Base-by-base conservation (phyloP, 1,139 yeast species). In the Blastobotrys arbuscula region DNA sequence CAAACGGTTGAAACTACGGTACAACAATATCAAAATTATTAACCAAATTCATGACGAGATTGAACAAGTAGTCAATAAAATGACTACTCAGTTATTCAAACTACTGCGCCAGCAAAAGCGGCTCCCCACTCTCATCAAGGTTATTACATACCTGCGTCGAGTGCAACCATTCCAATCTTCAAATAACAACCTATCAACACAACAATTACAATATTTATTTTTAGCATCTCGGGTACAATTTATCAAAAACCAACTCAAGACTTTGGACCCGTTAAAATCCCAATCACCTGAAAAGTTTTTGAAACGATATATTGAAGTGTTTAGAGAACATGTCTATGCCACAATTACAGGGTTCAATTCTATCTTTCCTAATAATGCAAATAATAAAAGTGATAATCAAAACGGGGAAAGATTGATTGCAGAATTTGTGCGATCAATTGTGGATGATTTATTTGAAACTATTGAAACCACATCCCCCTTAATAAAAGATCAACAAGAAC, bases 301-400 rank as follows among this genome's bases (percentile, higher is more conserved):
- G 50, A 89, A 89, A 58, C 71, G 95, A 55, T 83, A 78, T 59
- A 76, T 89, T 42, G 97, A 92, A 64, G 79, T 86, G 3, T 81
- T 86, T 53, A 74, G 98, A 61, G 97, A 90, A 63, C 83, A 80
- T 57, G 79, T 86, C 13, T 85, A 82, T 64, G 84, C 82, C 31
- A 79, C 94, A 0, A 72, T 87, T 4, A 78, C 85, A 41, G 79
- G 83, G 9, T 84, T 76, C 62, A 74, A 75, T 50, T 77, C 87
- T 7, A 76, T 85, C 0, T 85, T 87, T 59, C 77, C 76, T 13
- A 10, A 37, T 6, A 18, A 37, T 12, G 26, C 9, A 13, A 12
- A 18, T 36, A 21, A 37, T 37, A 24, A 4, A 18, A 10, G 24
- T 28, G 12, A 19, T 47, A 2, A 33, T 45, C 44, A 34, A 37